Conservation (phyloP, 108 stramenopile species). For the Skeletonema costatum region DNA sequence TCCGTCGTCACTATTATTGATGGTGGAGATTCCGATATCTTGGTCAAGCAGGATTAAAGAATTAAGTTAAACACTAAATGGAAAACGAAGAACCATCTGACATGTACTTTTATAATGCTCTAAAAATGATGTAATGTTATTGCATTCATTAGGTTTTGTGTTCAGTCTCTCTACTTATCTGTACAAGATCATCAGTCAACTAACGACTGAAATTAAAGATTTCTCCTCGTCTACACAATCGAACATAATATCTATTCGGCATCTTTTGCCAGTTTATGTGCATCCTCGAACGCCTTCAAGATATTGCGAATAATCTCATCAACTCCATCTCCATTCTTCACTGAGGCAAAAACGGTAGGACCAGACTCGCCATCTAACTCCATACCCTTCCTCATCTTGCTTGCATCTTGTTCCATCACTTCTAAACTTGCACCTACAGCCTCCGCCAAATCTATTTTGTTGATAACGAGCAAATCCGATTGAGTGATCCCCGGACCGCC, state of each 20-base stretch:
- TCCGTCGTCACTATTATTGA: slow-evolving; percentile 91
- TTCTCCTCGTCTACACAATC: no score
- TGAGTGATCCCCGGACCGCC: slow-evolving; percentile 98
- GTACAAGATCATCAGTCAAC: no score
- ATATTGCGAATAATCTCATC: slow-evolving; percentile 75
- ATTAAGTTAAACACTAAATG: slow-evolving; percentile 4
- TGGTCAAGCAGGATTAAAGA: slow-evolving; percentile 69
- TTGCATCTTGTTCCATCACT: slow-evolving; percentile 93
- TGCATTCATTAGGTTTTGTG: no score
- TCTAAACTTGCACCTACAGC: slow-evolving; percentile 95
- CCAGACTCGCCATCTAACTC: slow-evolving; percentile 47
- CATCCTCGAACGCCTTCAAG: slow-evolving; percentile 50
- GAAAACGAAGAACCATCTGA: neutral
- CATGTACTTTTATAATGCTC: no score
- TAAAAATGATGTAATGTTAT: no score
- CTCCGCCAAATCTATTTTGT: slow-evolving; percentile 98
- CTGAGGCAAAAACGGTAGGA: slow-evolving; percentile 94
- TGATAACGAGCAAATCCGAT: slow-evolving; percentile 93
- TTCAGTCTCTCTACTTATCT: no score
- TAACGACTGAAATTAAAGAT: neutral
- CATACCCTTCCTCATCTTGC: slow-evolving; percentile 78
- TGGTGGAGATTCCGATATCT: slow-evolving; percentile 93
- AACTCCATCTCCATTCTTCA: slow-evolving; percentile 80
- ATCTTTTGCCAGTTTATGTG: slow-evolving; percentile 26
- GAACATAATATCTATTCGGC: slow-evolving; percentile 1